Base-by-base conservation (phyloP, 2,329 filamentous ascomycete genomes). In the Claviceps digitariae region DNA sequence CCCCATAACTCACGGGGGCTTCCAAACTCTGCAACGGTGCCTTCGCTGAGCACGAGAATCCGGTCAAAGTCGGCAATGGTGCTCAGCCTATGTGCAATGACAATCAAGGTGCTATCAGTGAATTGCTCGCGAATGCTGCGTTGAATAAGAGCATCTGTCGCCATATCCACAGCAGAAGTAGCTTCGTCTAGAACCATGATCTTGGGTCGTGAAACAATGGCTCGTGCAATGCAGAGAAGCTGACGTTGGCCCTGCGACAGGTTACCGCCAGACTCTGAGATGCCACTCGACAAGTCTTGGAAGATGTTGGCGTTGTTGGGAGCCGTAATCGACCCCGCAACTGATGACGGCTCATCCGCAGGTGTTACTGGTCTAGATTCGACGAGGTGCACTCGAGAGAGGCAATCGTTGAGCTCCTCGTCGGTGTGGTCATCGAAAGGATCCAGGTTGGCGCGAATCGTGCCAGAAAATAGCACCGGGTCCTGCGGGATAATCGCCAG, bases 121-220 rank as follows among this genome's bases (percentile, higher is more conserved):
- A 88, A 88, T 63, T 87, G 83, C 61, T 85, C 80, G 23, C 84
- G 75, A 59, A 90, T 88, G 50, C 76, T 81, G 6, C 82, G 76
- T 69, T 90, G 86, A 61, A 90, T 90, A 27, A 87, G 74, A 1
- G 76, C 71, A 63, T 90, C 86, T 0, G 86, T 90, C 43, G 76
- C 73, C 82, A 88, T 87, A 65, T 90, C 86, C 2, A 90, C 85
- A 0, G 86, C 85, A 3, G 79, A 84, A 0, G 87, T 91, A 0
- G 87, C 86, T 69, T 90, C 86, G 63, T 91, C 86, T 1, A 90
- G 76, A 1, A 90, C 81, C 78, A 91, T 85, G 60, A 91, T 81
- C 63, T 85, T 84, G 3, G 86, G 85, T 0, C 82, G 76, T 0
- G 80, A 76, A 25, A 88, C 81, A 59, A 89, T 87, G 50, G 82